phyloP scores from a whole-genome alignment of 2,329 filamentous ascomycete species.

The Claviceps quebecensis region DNA sequence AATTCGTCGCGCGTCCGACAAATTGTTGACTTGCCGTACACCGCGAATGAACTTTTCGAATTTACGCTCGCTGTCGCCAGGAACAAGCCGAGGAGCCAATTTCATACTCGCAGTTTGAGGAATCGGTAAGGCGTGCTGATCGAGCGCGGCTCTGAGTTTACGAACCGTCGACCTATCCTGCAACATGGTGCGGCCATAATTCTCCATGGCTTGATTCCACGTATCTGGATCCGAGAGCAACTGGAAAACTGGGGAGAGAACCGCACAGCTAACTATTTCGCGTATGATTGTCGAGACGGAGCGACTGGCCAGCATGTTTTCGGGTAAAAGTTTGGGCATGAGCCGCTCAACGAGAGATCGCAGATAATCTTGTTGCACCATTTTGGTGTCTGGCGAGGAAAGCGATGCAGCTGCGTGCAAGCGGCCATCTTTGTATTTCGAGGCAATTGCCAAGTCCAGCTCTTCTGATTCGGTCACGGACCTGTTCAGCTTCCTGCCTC shows the following conservation, averaged over 20 bases:
- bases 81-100: constrained; percentile 63
- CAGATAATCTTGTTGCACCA: constrained; percentile 78
- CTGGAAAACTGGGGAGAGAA: constrained; percentile 68
- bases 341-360: constrained; percentile 59
- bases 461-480: constrained; percentile 94
- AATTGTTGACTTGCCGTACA: constrained; percentile 75
- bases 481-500: constrained; percentile 75
- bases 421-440: constrained; percentile 78
- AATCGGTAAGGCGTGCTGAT: constrained; percentile 80
- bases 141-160: constrained; percentile 78
- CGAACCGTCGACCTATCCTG: constrained; percentile 93
- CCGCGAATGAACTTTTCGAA: constrained; percentile 91
- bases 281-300: constrained; percentile 68
- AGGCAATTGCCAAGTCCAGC: constrained; percentile 88
- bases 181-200: constrained; percentile 69
- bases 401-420: constrained; percentile 77
- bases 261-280: constrained; percentile 87
- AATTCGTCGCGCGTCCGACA: constrained; percentile 86
- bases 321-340: constrained; percentile 61
- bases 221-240: constrained; percentile 82
- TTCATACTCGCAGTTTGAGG: constrained; percentile 50
- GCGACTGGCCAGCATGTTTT: constrained; percentile 61
- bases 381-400: constrained; percentile 70
- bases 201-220: constrained; percentile 95
- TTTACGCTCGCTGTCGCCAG: constrained; percentile 75